Conservation (phyloP, 352 stramenopile species). For the Pythium utonaiense region DNA sequence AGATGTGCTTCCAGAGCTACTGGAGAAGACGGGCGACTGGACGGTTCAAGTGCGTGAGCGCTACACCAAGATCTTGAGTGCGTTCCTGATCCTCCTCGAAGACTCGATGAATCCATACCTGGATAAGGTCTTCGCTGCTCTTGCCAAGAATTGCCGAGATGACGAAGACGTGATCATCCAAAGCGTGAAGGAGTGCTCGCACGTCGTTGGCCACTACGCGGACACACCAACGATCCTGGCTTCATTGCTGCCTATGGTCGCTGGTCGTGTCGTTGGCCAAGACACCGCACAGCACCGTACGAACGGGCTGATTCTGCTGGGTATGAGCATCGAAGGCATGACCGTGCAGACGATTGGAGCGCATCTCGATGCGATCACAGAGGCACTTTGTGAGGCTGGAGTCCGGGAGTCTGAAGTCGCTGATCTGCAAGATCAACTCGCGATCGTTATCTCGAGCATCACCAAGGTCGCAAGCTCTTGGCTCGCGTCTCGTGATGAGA, state of each 20-base stretch:
- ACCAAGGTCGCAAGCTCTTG: conserved; percentile 46
- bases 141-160: conserved; percentile 73
- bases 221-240: conserved; percentile 73
- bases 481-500: conserved; percentile 39
- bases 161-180: conserved; percentile 62
- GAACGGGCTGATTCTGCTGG: conserved; percentile 70
- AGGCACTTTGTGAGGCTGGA: conserved; percentile 63
- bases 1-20: conserved; percentile 47
- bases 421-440: conserved; percentile 69
- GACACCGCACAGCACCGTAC: conserved; percentile 77
- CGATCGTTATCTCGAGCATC: conserved; percentile 55
- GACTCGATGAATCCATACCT: conserved; percentile 64
- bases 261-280: conserved; percentile 58
- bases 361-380: conserved; percentile 72
- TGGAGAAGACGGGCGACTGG: conserved; percentile 79
- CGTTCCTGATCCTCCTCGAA: conserved; percentile 65
- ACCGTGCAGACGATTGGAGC: conserved; percentile 44
- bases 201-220: conserved; percentile 63
- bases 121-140: conserved; percentile 66
- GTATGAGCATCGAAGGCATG: conserved; percentile 85
- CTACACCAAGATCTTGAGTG: conserved; percentile 66
- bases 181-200: conserved; percentile 59
- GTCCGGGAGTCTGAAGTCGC: conserved; percentile 67
- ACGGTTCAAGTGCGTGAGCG: conserved; percentile 73
- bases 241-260: conserved; percentile 69